Conservation (phyloP, 2,329 filamentous ascomycete genomes). For the Pseudogymnoascus sp. region DNA sequence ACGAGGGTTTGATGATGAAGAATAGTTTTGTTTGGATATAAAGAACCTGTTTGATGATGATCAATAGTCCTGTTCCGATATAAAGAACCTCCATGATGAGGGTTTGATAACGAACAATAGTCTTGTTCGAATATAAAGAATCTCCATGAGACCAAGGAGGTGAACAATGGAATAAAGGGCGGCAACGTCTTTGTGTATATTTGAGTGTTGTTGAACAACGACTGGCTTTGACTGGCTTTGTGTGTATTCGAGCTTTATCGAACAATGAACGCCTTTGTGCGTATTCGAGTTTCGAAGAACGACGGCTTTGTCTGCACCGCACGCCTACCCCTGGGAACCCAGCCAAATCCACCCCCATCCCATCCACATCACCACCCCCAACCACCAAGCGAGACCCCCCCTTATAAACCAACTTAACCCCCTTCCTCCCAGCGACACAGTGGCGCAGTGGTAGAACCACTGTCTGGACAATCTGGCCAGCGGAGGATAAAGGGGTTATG, state of each 20-base stretch:
- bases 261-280: background rate
- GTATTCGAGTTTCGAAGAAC: background rate
- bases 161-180: background rate
- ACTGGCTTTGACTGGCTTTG: background rate
- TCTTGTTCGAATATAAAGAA: background rate
- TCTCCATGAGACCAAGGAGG: background rate
- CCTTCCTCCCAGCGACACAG: background rate
- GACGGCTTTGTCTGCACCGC: background rate
- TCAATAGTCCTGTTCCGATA: background rate
- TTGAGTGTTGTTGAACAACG: background rate
- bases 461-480: constrained; percentile 6
- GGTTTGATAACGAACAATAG: background rate
- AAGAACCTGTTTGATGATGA: no score
- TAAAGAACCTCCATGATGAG: background rate
- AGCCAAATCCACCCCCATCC: background rate
- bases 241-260: background rate
- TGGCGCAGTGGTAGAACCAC: constrained; percentile 5
- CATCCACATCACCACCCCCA: background rate
- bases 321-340: background rate
- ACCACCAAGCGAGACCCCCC: background rate
- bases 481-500: background rate
- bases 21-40: background rate
- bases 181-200: background rate
- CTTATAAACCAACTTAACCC: background rate
- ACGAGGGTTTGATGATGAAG: background rate